Conservation (phyloP, 768 basidiomycete genomes). For the Trametopsis cervina region DNA sequence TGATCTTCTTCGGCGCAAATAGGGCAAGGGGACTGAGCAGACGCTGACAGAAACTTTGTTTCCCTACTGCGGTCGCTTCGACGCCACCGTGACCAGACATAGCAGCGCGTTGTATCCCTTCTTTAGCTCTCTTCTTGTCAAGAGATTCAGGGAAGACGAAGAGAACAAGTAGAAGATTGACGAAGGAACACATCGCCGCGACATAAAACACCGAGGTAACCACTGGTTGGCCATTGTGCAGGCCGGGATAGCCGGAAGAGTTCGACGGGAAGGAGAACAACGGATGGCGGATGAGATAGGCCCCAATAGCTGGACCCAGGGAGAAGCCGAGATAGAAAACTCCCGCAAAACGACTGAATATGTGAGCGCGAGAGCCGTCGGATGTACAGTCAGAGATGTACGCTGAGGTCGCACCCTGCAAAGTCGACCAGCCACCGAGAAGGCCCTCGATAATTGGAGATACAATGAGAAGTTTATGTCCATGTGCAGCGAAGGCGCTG, state of each 20-base stretch:
- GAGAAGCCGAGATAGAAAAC: conserved; percentile 75
- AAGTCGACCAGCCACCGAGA: conserved; percentile 71
- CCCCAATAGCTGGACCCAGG: conserved; percentile 66
- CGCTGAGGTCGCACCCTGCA: conserved; percentile 55
- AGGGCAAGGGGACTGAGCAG: conserved; percentile 62
- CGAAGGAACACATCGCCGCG: conserved; percentile 34
- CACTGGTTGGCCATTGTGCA: conserved; percentile 28
- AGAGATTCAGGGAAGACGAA: conserved; percentile 48
- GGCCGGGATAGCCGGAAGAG: conserved; percentile 12
- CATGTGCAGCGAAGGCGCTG: conserved; percentile 53
- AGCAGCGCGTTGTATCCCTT: conserved; percentile 24
- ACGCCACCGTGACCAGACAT: conserved; percentile 18
- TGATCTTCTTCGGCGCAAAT: conserved; percentile 53
- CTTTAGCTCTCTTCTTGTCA: conserved; percentile 36
- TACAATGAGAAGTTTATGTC: conserved; percentile 66
- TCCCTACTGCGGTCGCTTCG: not conserved
- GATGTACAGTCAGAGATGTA: conserved; percentile 77
- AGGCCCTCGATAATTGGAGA: conserved; percentile 78
- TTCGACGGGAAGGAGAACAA: conserved; percentile 24
- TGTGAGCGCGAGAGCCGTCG: conserved; percentile 69
- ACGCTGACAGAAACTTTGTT: conserved; percentile 18
- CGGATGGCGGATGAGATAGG: conserved; percentile 41
- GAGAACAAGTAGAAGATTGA: conserved; percentile 51
- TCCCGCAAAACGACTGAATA: conserved; percentile 55
- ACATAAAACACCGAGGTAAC: conserved; percentile 51